These are phyloP conservation scores for Sanguinoderma infundibulare DNA, from an alignment of 1,284 basidiomycete species.

Conservation along the genomic window DNA sequence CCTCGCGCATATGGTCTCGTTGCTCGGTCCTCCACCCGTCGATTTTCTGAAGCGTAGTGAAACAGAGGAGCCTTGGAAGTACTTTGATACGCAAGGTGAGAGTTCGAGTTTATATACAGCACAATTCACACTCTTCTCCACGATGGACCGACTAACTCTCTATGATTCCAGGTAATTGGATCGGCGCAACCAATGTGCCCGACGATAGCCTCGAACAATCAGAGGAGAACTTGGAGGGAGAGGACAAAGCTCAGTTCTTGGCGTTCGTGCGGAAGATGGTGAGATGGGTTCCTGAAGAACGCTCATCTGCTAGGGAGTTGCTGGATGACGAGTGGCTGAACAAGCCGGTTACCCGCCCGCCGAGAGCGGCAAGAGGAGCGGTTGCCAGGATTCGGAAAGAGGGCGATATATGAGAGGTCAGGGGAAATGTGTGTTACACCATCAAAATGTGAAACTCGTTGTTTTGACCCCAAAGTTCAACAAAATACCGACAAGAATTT, in stretches of 20 bases:
- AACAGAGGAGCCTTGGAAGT: constrained; percentile 15
- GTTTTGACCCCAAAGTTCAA: too few species aligned
- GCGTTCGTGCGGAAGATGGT: constrained; percentile 16
- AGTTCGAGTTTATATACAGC: not conserved
- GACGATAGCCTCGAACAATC: constrained; percentile 16
- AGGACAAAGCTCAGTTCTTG: constrained; percentile 17
- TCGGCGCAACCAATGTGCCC: constrained; percentile 8
- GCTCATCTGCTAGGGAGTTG: not conserved
- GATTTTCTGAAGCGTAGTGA: constrained; percentile 21
- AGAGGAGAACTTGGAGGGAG: constrained; percentile 12
- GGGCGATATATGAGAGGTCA: too few species aligned
- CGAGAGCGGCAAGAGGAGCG: too few species aligned
- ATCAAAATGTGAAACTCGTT: too few species aligned
- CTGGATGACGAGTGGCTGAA: constrained; percentile 3
- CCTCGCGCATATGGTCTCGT: constrained; percentile 31
- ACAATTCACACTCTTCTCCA: not conserved
- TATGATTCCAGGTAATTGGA: constrained; percentile 14
- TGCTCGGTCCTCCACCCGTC: constrained; percentile 29
- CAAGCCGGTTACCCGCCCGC: too few species aligned
- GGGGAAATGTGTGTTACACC: too few species aligned
- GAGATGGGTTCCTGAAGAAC: constrained; percentile 13
- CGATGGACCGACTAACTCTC: not conserved
- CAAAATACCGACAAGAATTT: too few species aligned
- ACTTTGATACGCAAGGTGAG: constrained; percentile 21
- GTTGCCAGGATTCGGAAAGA: too few species aligned